These are phyloP conservation scores for Solanum paucissectum DNA, from an alignment of 257 asterid species.

Conservation along the genomic window DNA sequence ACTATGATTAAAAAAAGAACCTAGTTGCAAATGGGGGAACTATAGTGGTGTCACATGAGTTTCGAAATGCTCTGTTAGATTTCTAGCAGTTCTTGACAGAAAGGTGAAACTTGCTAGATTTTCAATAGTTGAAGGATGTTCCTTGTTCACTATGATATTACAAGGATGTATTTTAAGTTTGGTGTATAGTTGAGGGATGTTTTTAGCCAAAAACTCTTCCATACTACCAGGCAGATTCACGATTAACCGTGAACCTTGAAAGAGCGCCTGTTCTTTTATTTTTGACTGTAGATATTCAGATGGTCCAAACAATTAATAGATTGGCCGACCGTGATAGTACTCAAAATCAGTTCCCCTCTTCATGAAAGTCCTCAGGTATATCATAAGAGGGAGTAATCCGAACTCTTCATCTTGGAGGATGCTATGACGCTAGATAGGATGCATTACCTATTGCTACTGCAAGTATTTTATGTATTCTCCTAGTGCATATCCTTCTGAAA, in stretches of 20 bases:
- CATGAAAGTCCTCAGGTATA: neutral
- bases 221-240: neutral
- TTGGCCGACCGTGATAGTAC: neutral
- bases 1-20: neutral
- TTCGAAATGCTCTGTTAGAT: neutral
- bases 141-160: neutral
- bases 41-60: neutral
- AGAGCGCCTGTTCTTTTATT: neutral
- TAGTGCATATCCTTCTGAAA: neutral
- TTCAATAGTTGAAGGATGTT: neutral
- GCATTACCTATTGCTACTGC: neutral
- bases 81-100: neutral
- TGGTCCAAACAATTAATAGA: neutral
- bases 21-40: neutral
- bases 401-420: conserved; percentile 2
- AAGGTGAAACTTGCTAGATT: neutral
- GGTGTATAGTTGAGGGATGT: neutral
- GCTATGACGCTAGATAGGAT: neutral
- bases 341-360: neutral
- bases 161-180: neutral
- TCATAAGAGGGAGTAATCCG: neutral
- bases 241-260: neutral
- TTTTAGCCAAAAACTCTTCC: neutral
- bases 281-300: neutral
- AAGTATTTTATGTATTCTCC: neutral